Evolutionary conservation across 257 asterid species (phyloP).

Genomic region (Solanum pimpinellifolium): DNA sequence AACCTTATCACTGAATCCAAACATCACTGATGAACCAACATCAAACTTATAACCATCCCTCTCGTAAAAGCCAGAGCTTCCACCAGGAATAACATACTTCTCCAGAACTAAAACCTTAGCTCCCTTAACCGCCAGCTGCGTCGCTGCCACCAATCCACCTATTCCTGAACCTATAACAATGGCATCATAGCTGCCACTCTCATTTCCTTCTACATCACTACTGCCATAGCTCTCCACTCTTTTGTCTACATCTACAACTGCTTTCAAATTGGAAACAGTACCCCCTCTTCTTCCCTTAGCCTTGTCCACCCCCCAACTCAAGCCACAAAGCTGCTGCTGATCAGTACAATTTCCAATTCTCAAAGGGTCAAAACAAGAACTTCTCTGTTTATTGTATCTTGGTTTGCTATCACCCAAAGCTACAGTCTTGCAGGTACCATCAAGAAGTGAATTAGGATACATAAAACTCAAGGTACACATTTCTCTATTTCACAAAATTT

Average conservation of each 20-base stretch:
- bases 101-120: conserved; percentile 83
- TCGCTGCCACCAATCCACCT: conserved; percentile 94
- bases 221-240: conserved; percentile 15
- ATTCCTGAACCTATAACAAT: conserved; percentile 89
- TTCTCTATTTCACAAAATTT: background rate
- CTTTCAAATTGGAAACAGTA: conserved; percentile 22
- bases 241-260: conserved; percentile 35
- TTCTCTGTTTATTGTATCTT: conserved; percentile 7
- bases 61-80: conserved; percentile 83
- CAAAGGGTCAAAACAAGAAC: conserved; percentile 7
- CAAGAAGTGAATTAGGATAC: conserved; percentile 20
- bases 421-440: conserved; percentile 13
- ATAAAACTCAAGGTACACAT: conserved; percentile 33
- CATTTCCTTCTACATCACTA: conserved; percentile 9
- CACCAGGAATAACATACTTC: conserved; percentile 97
- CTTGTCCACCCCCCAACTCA: conserved; percentile 10
- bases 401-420: conserved; percentile 16
- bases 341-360: conserved; percentile 2
- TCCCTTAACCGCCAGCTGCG: conserved; percentile 94
- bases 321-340: conserved; percentile 2
- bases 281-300: conserved; percentile 10
- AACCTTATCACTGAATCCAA: conserved; percentile 98
- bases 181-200: conserved; percentile 47
- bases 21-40: conserved; percentile 98
- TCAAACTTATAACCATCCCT: conserved; percentile 90